phyloP scores from a whole-genome alignment of 495 filamentous ascomycete genomes.

The Podospora sp. region DNA sequence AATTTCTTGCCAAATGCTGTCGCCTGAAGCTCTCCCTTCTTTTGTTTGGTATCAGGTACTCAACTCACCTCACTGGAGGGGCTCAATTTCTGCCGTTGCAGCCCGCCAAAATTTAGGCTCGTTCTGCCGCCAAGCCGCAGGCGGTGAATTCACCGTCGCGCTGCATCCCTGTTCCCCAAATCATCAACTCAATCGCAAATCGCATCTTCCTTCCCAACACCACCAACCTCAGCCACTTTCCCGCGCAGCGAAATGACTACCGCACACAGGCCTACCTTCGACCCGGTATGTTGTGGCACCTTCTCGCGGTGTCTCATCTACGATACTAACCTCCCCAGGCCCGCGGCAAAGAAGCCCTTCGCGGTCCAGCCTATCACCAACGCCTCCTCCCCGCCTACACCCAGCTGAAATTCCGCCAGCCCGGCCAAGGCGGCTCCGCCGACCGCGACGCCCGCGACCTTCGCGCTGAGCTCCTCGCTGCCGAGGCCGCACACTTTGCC shows the following conservation, averaged over 20 bases:
- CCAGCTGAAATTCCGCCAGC: conserved; percentile 83
- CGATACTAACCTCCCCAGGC: conserved; percentile 57
- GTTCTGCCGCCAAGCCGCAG: conserved; percentile 26
- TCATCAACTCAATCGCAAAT: conserved; percentile 6
- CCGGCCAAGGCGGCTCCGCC: conserved; percentile 84
- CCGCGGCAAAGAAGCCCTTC: conserved; percentile 89
- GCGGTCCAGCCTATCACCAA: conserved; percentile 95
- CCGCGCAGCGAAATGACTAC: conserved; percentile 61
- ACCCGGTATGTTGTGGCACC: conserved; percentile 59
- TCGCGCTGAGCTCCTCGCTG: conserved; percentile 83
- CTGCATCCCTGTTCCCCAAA: conserved; percentile 2
- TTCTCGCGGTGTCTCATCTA: not conserved
- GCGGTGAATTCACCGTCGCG: conserved; percentile 21
- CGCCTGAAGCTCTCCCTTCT: conserved; percentile 20
- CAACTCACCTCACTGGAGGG: conserved; percentile 21
- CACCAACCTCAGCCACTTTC: conserved; percentile 3
- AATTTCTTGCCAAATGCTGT: not conserved
- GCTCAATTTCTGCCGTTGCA: conserved; percentile 34
- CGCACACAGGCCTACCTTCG: conserved; percentile 90
- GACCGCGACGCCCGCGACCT: conserved; percentile 78
- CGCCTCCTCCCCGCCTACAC: conserved; percentile 91
- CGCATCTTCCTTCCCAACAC: not conserved
- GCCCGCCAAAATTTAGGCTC: conserved; percentile 34
- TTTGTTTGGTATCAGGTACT: conserved; percentile 8
- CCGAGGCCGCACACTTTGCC: conserved; percentile 84